phyloP scores from a whole-genome alignment of 306 rosid genomes.

The Casuarina glauca region DNA sequence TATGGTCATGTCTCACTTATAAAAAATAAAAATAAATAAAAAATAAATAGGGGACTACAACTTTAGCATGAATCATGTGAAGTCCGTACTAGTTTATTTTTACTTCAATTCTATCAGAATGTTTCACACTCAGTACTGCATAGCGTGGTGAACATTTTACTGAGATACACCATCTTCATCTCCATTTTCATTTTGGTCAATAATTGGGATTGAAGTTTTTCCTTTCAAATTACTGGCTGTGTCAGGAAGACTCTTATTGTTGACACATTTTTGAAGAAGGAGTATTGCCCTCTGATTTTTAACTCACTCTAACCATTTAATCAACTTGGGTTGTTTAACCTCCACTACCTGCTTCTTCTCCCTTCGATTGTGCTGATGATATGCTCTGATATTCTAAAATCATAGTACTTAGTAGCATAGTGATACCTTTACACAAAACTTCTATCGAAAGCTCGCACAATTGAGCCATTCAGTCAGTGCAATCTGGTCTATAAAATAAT shows the following conservation, averaged over 20 bases:
- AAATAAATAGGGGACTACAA: background rate
- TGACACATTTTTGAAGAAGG: background rate
- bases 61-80: background rate
- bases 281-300: background rate
- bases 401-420: too few species aligned
- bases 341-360: background rate
- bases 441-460: too few species aligned
- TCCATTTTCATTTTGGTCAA: background rate
- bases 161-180: background rate
- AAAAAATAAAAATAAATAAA: background rate
- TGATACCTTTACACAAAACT: too few species aligned
- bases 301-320: background rate
- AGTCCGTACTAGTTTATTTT: background rate
- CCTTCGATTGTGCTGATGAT: background rate
- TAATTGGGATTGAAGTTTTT: background rate
- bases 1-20: background rate
- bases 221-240: background rate
- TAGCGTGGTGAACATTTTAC: background rate
- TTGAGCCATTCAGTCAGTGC: too few species aligned
- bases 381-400: too few species aligned
- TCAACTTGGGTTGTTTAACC: background rate
- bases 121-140: background rate
- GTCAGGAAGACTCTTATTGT: background rate
- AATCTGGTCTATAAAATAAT: too few species aligned
- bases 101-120: background rate